These are phyloP conservation scores for Cordyceps javanica DNA, from an alignment of 2,329 filamentous ascomycete genomes.

Conservation along the genomic window DNA sequence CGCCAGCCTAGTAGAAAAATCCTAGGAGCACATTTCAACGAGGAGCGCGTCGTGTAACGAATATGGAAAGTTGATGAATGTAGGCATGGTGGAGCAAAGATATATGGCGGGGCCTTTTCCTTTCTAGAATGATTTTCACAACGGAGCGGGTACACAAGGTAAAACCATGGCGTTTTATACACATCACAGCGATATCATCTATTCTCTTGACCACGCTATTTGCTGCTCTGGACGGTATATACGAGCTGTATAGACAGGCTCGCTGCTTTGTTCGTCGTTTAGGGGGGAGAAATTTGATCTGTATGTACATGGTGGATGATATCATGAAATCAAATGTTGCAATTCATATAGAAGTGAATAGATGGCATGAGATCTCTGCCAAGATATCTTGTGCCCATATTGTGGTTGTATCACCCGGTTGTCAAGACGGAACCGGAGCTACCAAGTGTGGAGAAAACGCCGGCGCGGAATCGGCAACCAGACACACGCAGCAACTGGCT, in stretches of 20 bases:
- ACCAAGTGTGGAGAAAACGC: not conserved
- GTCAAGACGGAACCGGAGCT: not conserved
- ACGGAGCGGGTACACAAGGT: not conserved
- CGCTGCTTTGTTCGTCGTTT: too few relatives aligned
- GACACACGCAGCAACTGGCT: not conserved
- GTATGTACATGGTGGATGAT: too few relatives aligned
- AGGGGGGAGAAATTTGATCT: too few relatives aligned
- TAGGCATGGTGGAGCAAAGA: not conserved
- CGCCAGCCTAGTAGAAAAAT: constrained; percentile 49
- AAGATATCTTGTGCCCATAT: too few relatives aligned
- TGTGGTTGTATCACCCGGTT: not conserved
- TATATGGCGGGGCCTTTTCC: not conserved
- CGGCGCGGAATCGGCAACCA: not conserved
- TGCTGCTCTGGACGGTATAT: too few relatives aligned
- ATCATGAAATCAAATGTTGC: too few relatives aligned
- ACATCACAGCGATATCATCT: not conserved
- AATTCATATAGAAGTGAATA: too few relatives aligned
- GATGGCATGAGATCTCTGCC: too few relatives aligned
- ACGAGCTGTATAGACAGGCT: too few relatives aligned
- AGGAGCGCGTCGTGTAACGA: not conserved
- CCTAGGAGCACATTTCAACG: not conserved
- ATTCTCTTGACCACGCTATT: too few relatives aligned
- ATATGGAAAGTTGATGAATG: not conserved
- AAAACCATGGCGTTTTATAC: not conserved
- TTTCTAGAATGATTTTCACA: not conserved